Percentiles rank a stretch among this genome's conserved stretches.
Conservation (phyloP, 1,284 basidiomycete species). For the Cryptococcus hybrid region DNA sequence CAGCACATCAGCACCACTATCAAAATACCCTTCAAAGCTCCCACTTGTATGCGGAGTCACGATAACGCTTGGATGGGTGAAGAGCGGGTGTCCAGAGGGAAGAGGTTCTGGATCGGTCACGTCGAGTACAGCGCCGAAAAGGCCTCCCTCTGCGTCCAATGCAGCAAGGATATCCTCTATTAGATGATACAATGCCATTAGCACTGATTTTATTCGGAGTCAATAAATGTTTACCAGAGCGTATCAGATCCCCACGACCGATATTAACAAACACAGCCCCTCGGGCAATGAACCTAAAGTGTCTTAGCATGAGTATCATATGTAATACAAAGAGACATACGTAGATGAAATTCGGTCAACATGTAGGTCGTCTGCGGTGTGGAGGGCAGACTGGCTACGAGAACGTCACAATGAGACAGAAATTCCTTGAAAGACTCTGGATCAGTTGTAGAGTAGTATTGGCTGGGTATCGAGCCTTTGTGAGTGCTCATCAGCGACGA, state of each 20-base stretch:
- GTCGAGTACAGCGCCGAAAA: slow-evolving; percentile 36
- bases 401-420: slow-evolving; percentile 29
- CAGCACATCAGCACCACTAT: slow-evolving; percentile 23
- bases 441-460: slow-evolving; percentile 37
- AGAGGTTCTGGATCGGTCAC: slow-evolving; percentile 44
- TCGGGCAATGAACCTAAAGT: slow-evolving; percentile 21
- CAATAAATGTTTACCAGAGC: slow-evolving; percentile 23
- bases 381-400: slow-evolving; percentile 42
- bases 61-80: slow-evolving; percentile 27
- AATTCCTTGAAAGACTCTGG: slow-evolving; percentile 31
- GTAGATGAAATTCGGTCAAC: neutral
- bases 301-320: too few species aligned
- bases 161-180: slow-evolving; percentile 27
- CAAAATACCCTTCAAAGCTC: slow-evolving; percentile 28
- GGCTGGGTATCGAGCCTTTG: slow-evolving; percentile 32
- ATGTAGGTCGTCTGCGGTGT: slow-evolving; percentile 35
- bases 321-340: too few species aligned
- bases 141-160: slow-evolving; percentile 21
- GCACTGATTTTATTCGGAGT: slow-evolving; percentile 10
- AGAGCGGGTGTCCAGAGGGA: slow-evolving; percentile 27
- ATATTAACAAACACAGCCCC: slow-evolving; percentile 46
- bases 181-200: neutral
- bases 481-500: neutral
- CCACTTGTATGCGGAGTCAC: slow-evolving; percentile 32
- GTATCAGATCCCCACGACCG: slow-evolving; percentile 42